Evolutionary conservation across 345 rosid genomes (phyloP).

Genomic region (Ailanthus altissimus): DNA sequence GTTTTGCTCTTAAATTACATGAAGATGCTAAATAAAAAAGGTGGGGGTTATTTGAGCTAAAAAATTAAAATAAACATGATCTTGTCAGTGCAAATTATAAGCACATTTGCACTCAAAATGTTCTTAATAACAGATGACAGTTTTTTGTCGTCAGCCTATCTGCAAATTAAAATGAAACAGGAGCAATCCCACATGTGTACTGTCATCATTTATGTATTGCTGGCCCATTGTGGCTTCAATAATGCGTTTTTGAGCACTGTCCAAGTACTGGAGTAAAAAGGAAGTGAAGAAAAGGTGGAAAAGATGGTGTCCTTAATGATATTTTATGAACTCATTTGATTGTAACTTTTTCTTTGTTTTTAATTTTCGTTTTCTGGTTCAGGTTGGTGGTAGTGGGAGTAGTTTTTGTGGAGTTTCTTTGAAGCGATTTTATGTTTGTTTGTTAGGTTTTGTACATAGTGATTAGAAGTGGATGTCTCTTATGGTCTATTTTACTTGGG

Average conservation of each 20-base stretch:
- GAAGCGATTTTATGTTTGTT: conserved; percentile 67
- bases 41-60: not conserved
- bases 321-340: conserved; percentile 27
- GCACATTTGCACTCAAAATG: not conserved
- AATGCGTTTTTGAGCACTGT: conserved; percentile 1
- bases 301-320: conserved; percentile 20
- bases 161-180: conserved; percentile 9
- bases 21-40: not conserved
- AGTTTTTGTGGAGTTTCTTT: conserved; percentile 83
- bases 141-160: not conserved
- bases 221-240: conserved; percentile 21
- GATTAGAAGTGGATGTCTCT: conserved; percentile 36
- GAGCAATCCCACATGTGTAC: conserved; percentile 3
- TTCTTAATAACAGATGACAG: not conserved
- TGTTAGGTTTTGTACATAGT: conserved; percentile 48
- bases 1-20: not conserved
- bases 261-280: conserved; percentile 20
- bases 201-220: conserved; percentile 2
- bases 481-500: conserved; percentile 16
- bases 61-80: no score
- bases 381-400: conserved; percentile 94
- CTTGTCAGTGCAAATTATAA: no score
- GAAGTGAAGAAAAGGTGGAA: conserved; percentile 7
- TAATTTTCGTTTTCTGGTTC: conserved; percentile 30
- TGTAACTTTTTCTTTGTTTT: conserved; percentile 32